Evolutionary conservation across 1,284 basidiomycete genomes (phyloP).

Genomic region (Chondrostereum purpureum): DNA sequence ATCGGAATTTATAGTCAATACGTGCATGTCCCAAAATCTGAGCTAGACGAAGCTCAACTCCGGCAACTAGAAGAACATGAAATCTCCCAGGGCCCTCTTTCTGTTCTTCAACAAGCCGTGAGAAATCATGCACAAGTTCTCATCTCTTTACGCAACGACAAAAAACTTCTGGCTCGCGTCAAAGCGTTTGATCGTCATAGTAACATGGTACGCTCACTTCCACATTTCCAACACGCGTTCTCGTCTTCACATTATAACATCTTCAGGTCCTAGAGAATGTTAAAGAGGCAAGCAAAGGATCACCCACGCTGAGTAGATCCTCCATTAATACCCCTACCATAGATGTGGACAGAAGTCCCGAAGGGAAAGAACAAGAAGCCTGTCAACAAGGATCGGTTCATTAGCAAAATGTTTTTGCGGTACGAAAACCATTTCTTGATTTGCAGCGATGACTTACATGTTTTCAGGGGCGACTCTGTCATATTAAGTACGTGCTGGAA

Average conservation of each 20-base stretch:
- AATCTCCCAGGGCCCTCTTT: constrained; percentile 94
- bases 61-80: constrained; percentile 95
- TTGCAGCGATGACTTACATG: constrained; percentile 14
- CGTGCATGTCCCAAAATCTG: constrained; percentile 93
- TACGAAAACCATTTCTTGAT: constrained; percentile 27
- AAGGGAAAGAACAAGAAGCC: constrained; percentile 99
- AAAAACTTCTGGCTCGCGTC: constrained; percentile 94
- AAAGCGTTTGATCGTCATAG: constrained; percentile 99
- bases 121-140: constrained; percentile 97
- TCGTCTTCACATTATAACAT: constrained; percentile 1
- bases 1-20: constrained; percentile 69
- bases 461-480: constrained; percentile 83
- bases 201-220: constrained; percentile 84
- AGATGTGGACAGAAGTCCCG: constrained; percentile 99
- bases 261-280: constrained; percentile 89
- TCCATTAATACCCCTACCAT: constrained; percentile 3
- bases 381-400: constrained; percentile 98
- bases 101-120: constrained; percentile 97
- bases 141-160: constrained; percentile 97
- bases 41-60: constrained; percentile 95
- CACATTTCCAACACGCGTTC: background rate
- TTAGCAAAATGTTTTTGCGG: constrained; percentile 96
- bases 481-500: constrained; percentile 70
- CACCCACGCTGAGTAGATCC: background rate
- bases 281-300: constrained; percentile 66